Percentiles rank a stretch among this genome's conserved stretches.
phyloP scores from a whole-genome alignment of 2,329 filamentous ascomycete species.

The Talaromyces sp. region DNA sequence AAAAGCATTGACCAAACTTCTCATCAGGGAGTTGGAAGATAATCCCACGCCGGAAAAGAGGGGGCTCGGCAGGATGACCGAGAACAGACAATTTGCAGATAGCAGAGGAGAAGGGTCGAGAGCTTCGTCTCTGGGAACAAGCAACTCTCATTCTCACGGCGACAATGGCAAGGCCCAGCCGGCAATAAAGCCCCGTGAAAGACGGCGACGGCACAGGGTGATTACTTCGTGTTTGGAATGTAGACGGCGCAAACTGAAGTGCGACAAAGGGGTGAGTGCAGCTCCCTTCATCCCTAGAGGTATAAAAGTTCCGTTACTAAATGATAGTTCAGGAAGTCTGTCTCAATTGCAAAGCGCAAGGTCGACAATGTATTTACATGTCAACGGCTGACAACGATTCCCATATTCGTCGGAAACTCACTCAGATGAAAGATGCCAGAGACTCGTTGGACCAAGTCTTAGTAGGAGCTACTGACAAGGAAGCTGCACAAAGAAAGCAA shows the following conservation, averaged over 20 bases:
- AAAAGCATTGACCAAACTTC: not conserved
- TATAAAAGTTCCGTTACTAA: not conserved
- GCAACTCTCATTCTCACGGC: not conserved
- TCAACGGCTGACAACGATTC: not conserved
- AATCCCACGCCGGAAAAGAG: not conserved
- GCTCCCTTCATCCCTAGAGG: not conserved
- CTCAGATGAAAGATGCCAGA: not conserved
- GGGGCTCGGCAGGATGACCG: not conserved
- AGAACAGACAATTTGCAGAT: not conserved
- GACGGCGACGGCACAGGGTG: not conserved
- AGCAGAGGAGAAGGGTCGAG: not conserved
- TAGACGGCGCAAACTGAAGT: slow-evolving; percentile 1
- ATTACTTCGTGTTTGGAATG: slow-evolving; percentile 1
- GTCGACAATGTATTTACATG: slow-evolving; percentile 1
- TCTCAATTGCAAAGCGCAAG: not conserved
- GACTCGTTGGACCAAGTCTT: not conserved
- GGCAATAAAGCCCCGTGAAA: not conserved
- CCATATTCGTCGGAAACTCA: not conserved
- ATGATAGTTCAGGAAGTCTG: not conserved
- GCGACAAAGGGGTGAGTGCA: not conserved
- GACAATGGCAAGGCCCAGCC: not conserved
- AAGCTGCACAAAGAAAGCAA: not conserved
- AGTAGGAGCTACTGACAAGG: not conserved
- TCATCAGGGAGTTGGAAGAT: not conserved
- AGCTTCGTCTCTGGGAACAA: not conserved